phyloP scores from a whole-genome alignment of 257 asterid species.

The Solanum gandarillasii region DNA sequence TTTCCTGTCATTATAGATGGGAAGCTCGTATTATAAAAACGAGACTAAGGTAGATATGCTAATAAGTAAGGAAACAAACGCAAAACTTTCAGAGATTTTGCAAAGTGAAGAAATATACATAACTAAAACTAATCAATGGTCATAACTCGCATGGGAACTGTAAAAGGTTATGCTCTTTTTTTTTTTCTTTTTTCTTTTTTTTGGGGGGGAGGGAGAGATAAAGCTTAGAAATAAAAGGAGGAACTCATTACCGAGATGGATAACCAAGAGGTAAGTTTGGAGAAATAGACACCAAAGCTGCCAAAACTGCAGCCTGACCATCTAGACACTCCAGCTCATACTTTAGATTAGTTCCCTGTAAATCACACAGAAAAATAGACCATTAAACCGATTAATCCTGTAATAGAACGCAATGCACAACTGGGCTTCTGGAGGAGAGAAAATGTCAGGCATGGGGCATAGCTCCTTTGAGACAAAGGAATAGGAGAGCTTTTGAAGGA shows the following conservation, averaged over 20 bases:
- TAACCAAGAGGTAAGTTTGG: slow-evolving; percentile 90
- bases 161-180: neutral
- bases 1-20: neutral
- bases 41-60: neutral
- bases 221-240: neutral
- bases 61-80: neutral
- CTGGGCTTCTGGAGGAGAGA: neutral
- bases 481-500: neutral
- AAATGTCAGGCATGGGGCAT: neutral
- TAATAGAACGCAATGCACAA: neutral
- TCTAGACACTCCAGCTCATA: slow-evolving; percentile 72
- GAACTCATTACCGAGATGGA: slow-evolving; percentile 65
- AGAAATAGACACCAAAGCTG: slow-evolving; percentile 82
- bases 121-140: neutral
- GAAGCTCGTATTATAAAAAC: neutral
- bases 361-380: slow-evolving; percentile 14
- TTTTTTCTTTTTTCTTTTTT: neutral
- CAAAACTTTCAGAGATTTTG: neutral
- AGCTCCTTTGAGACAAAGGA: neutral
- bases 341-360: slow-evolving; percentile 65
- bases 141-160: neutral
- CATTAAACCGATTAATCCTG: neutral
- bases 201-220: neutral
- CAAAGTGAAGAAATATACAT: neutral
- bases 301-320: slow-evolving; percentile 94